A percentile compares a stretch with the other conserved stretches of the same genome.
These are phyloP conservation scores for Neurospora cerealis DNA, from an alignment of 495 filamentous ascomycete genomes.

Conservation along the genomic window DNA sequence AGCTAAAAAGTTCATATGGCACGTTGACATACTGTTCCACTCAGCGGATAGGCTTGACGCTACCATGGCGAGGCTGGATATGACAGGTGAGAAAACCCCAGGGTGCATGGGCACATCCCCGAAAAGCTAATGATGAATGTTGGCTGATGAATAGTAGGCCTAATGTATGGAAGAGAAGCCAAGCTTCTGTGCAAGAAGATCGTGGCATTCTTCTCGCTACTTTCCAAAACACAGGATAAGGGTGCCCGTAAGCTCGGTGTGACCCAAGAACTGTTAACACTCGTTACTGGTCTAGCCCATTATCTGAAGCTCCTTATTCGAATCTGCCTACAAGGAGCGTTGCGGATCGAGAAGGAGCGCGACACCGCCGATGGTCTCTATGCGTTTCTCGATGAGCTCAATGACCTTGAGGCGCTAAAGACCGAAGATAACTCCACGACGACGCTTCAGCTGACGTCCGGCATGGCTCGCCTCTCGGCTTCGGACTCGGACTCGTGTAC, in stretches of 20 bases:
- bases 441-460: conserved; percentile 62
- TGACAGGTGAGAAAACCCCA: conserved; percentile 53
- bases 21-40: conserved; percentile 86
- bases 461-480: conserved; percentile 63
- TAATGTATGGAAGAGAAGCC: conserved; percentile 87
- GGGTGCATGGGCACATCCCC: neutral
- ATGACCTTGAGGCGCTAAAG: conserved; percentile 59
- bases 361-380: conserved; percentile 62
- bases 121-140: neutral
- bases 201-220: conserved; percentile 89
- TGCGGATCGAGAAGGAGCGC: conserved; percentile 83
- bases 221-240: conserved; percentile 88
- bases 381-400: conserved; percentile 71
- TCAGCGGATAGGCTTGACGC: conserved; percentile 77
- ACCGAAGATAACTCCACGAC: conserved; percentile 48
- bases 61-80: conserved; percentile 55
- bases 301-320: conserved; percentile 97
- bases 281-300: conserved; percentile 94
- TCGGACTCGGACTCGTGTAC: conserved; percentile 73
- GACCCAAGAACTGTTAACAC: conserved; percentile 87
- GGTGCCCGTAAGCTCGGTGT: conserved; percentile 83
- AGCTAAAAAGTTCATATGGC: conserved; percentile 93
- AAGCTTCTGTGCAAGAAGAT: conserved; percentile 99
- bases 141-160: conserved; percentile 39
- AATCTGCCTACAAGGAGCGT: conserved; percentile 87